These are phyloP conservation scores for Claviceps cyperi DNA, from an alignment of 2,329 filamentous ascomycete genomes.

Conservation along the genomic window DNA sequence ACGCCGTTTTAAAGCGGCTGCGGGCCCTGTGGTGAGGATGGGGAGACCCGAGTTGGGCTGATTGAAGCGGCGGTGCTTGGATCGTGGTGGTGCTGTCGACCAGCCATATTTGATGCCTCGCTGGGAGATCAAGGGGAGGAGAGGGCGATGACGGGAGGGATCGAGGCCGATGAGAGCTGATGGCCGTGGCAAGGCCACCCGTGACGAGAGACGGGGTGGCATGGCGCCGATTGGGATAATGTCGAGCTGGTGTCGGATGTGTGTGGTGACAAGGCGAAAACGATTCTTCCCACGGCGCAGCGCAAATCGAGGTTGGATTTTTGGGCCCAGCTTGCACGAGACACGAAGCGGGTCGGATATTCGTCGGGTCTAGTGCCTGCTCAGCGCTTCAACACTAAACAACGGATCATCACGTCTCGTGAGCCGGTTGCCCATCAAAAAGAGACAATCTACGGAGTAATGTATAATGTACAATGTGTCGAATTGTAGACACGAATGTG, in stretches of 20 bases:
- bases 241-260: background rate
- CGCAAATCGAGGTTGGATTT: no score
- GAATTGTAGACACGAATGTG: no score
- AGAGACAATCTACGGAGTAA: no score
- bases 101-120: slow-evolving; percentile 46
- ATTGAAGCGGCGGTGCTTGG: slow-evolving; percentile 46
- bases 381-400: no score
- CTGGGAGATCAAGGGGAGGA: slow-evolving; percentile 29
- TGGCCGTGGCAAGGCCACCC: slow-evolving; percentile 28
- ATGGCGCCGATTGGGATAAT: slow-evolving; percentile 16
- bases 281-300: no score
- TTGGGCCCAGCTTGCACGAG: no score
- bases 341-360: slow-evolving; percentile 5
- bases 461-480: no score
- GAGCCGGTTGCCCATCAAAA: no score
- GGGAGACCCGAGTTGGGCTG: slow-evolving; percentile 42
- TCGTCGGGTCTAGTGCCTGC: slow-evolving; percentile 1
- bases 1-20: slow-evolving; percentile 44
- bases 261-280: background rate
- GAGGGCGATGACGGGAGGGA: slow-evolving; percentile 24
- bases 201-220: slow-evolving; percentile 30
- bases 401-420: no score
- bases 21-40: slow-evolving; percentile 39
- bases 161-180: slow-evolving; percentile 12
- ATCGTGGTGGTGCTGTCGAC: slow-evolving; percentile 38